Evolutionary conservation across 345 rosid species (phyloP), one percentile per base, ranked within the genome.

Genomic region (Syzygium aromaticum): DNA sequence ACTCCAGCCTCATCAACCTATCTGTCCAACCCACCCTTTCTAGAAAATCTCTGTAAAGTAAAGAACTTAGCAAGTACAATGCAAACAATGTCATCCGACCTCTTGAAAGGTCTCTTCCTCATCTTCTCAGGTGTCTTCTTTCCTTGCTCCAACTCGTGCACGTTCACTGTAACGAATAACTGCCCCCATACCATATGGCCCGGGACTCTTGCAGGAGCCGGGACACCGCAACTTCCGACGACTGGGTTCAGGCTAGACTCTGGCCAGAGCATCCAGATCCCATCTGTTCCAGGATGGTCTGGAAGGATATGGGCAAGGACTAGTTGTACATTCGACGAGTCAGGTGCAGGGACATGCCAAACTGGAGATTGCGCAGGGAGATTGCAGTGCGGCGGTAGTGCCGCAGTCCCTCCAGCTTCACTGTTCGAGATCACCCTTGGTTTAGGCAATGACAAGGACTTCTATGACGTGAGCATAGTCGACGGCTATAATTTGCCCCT

Each of bases 221-320:
- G 98, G 59, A 94, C 92, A 40, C 96, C 95, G 27, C 94, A 91
- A 84, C 96, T 95, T 73, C 89, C 95, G 15, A 92, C 94, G 3
- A 95, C 98, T 0, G 97, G 98, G 8, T 95, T 96, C 82, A 89
- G 86, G 54, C 91, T 95, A 86, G 97, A 93, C 61, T 88, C 95
- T 5, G 99, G 98, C 5, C 93, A 90, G 87, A 93, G 93, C 49
- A 87, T 90, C 56, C 89, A 89, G 27, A 90, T 98, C 83, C 91
- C 98, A 10, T 90, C 94, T 3, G 77, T 90, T 87, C 93, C 95
- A 15, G 97, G 96, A 49, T 98, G 99, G 99, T 96, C 98, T 7
- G 99, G 97, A 51, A 92, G 98, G 86, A 92, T 98, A 25, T 96
- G 98, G 99, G 99, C 96, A 8, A 95, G 99, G 86, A 98, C 96